Base-by-base conservation (phyloP, 2,329 filamentous ascomycete species). In the Domatiomyces catenatus region DNA sequence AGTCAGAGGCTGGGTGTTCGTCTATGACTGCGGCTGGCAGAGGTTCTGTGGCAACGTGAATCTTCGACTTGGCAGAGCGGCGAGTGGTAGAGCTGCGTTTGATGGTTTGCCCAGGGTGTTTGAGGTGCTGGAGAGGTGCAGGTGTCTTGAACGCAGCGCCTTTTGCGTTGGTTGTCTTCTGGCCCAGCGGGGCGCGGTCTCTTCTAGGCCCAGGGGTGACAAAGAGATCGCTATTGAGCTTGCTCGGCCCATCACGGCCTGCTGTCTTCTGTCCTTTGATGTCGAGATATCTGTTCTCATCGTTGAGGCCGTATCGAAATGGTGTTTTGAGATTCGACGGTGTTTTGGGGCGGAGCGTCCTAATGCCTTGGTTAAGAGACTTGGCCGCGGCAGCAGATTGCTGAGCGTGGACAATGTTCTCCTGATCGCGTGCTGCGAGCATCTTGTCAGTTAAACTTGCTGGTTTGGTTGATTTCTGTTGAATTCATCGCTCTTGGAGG, bases 111-210 rank as follows among this genome's bases (percentile, higher is more conserved):
- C 81, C 80, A 47, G 76, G 67, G 52, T 81, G 78, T 46, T 75
- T 73, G 42, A 75, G 72, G 19, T 73, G 71, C 52, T 70, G 71
- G 60, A 81, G 83, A 28, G 76, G 81, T 26, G 77, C 81, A 5
- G 77, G 77, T 3, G 80, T 81, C 56, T 84, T 81, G 57, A 80
- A 75, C 47, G 73, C 75, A 63, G 74, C 79, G 53, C 82, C 77
- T 71, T 94, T 96, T 49, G 86, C 87, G 66, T 98, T 98, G 48
- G 92, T 96, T 1, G 90, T 96, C 69, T 98, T 98, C 74, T 86
- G 83, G 32, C 90, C 90, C 46, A 98, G 71, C 10, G 87, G 85
- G 39, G 89, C 88, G 61, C 90, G 81, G 53, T 73, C 81, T 15
- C 15, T 39, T 52, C 80, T 79, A 48, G 81, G 75, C 50, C 75